phyloP scores from a whole-genome alignment of 2,329 filamentous ascomycete genomes.

The Phoma herbarum region DNA sequence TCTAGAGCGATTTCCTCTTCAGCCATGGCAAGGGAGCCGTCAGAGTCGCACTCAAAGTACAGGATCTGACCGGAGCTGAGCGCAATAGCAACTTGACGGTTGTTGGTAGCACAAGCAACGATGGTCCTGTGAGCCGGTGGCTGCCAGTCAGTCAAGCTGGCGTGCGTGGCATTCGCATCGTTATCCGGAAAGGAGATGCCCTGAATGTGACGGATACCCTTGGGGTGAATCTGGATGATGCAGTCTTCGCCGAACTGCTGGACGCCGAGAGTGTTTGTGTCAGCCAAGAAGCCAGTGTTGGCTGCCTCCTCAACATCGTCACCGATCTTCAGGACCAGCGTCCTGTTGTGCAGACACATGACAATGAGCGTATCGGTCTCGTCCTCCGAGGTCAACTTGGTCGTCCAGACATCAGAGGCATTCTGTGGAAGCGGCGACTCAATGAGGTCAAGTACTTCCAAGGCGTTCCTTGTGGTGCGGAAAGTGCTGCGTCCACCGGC shows the following conservation, averaged over 20 bases:
- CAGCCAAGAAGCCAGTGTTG: constrained; percentile 89
- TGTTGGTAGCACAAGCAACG: constrained; percentile 91
- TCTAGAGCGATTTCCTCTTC: constrained; percentile 94
- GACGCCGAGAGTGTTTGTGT: constrained; percentile 87
- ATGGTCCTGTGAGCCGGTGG: constrained; percentile 94
- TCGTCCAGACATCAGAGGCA: constrained; percentile 94
- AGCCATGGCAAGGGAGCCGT: constrained; percentile 90
- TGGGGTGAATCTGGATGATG: constrained; percentile 93
- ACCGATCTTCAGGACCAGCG: constrained; percentile 91
- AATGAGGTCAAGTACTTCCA: constrained; percentile 95
- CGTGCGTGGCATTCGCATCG: constrained; percentile 43
- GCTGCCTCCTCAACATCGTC: constrained; percentile 96
- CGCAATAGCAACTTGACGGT: constrained; percentile 90
- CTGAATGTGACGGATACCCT: constrained; percentile 90
- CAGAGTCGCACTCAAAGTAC: constrained; percentile 96
- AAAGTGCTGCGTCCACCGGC: constrained; percentile 89
- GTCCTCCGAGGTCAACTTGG: constrained; percentile 82
- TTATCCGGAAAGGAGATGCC: constrained; percentile 58
- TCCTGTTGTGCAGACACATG: constrained; percentile 89
- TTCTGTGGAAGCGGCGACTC: constrained; percentile 88
- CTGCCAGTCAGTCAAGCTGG: constrained; percentile 89
- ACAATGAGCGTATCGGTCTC: constrained; percentile 94
- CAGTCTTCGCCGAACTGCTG: constrained; percentile 95
- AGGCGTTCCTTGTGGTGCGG: constrained; percentile 87
- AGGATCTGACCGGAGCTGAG: constrained; percentile 96